Percentiles rank a stretch among this genome's conserved stretches.
phyloP scores from a whole-genome alignment of 148 eudicot species.

The Rhododendron molle region DNA sequence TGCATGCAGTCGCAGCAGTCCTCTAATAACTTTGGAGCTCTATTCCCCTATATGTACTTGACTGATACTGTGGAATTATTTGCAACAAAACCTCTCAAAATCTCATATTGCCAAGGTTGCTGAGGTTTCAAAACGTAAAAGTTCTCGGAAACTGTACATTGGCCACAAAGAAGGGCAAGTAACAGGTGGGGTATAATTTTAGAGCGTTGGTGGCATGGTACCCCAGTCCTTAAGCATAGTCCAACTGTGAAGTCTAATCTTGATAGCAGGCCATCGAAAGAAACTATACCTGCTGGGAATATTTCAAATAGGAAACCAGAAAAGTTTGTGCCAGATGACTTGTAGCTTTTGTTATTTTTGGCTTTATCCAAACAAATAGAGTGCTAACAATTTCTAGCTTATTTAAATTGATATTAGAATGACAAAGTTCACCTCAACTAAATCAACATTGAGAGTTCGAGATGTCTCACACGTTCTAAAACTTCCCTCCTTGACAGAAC shows the following conservation, averaged over 20 bases:
- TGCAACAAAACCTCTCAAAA: no score
- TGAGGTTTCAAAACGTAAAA: no score
- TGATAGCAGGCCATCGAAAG: background rate
- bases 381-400: background rate
- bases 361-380: background rate
- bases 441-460: conserved; percentile 49
- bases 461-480: conserved; percentile 40
- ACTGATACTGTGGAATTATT: no score
- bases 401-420: background rate
- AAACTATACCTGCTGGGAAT: background rate
- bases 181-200: background rate
- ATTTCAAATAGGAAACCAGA: background rate
- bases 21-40: no score
- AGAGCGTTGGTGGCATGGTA: background rate
- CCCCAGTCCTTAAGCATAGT: background rate
- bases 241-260: background rate
- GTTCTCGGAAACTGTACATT: no score
- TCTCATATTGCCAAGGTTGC: no score
- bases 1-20: no score
- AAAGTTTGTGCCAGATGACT: background rate
- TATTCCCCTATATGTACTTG: no score
- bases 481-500: no score
- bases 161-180: no score
- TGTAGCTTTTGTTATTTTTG: background rate
- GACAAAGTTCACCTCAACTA: conserved; percentile 62